Conservation (phyloP, 768 basidiomycete species). For the Russula ochroleuca region DNA sequence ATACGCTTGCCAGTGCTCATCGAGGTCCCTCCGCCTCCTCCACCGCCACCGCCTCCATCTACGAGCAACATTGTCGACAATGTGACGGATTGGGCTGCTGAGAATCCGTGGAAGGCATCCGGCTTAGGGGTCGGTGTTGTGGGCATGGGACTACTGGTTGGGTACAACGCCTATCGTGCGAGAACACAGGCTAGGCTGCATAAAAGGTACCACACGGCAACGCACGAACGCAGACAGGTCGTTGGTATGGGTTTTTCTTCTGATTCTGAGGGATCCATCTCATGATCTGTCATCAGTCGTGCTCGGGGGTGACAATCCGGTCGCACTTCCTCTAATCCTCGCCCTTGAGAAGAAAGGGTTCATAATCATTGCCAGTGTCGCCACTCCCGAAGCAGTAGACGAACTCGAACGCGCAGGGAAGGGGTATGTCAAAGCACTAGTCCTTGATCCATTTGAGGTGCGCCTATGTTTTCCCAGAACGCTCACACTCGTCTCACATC, state of each 20-base stretch:
- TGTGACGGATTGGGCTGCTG: constrained; percentile 48
- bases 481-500: background rate
- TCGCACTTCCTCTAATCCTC: constrained; percentile 65
- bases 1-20: constrained; percentile 65
- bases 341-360: constrained; percentile 76
- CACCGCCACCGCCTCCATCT: constrained; percentile 39
- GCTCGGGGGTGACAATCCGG: constrained; percentile 72
- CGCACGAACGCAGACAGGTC: constrained; percentile 43
- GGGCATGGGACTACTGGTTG: constrained; percentile 57
- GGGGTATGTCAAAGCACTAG: constrained; percentile 77
- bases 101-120: constrained; percentile 59
- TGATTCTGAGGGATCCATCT: constrained; percentile 14
- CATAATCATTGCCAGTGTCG: constrained; percentile 77
- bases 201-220: constrained; percentile 29
- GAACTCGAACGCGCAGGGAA: constrained; percentile 59
- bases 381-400: constrained; percentile 59
- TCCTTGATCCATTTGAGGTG: constrained; percentile 78
- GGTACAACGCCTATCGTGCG: constrained; percentile 42
- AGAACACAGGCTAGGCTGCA: constrained; percentile 29
- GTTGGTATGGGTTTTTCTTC: constrained; percentile 37
- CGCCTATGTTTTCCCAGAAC: constrained; percentile 23
- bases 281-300: constrained; percentile 47
- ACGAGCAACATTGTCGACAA: constrained; percentile 44
- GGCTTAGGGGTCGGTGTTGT: constrained; percentile 53
- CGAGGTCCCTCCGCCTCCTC: constrained; percentile 67